A percentile compares a stretch with the other conserved stretches of the same genome.
These are phyloP conservation scores for Lachancea mirantina DNA, from an alignment of 805 yeast species.

Conservation along the genomic window DNA sequence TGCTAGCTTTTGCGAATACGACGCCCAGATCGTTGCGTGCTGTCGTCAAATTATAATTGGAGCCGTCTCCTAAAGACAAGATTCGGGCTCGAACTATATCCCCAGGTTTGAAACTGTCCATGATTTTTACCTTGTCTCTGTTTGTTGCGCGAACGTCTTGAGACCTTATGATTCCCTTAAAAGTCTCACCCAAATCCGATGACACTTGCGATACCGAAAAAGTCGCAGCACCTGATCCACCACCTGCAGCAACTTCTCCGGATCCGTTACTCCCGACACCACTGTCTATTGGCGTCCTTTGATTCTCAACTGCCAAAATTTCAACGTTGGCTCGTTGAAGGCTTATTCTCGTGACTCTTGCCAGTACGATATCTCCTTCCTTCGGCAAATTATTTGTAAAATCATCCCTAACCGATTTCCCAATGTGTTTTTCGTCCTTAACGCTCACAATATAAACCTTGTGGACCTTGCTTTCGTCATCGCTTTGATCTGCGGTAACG, in stretches of 20 bases:
- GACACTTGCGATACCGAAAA: slow-evolving; percentile 41
- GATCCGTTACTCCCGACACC: slow-evolving; percentile 59
- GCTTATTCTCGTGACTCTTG: slow-evolving; percentile 60
- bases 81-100: slow-evolving; percentile 83
- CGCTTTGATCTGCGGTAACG: slow-evolving; percentile 2
- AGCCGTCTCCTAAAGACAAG: slow-evolving; percentile 85
- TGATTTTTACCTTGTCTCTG: slow-evolving; percentile 74
- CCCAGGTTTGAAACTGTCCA: slow-evolving; percentile 80
- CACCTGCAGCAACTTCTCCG: slow-evolving; percentile 38
- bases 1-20: slow-evolving; percentile 66
- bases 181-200: slow-evolving; percentile 77
- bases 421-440: slow-evolving; percentile 3
- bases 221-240: slow-evolving; percentile 48
- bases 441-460: slow-evolving; percentile 12
- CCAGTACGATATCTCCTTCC: slow-evolving; percentile 78
- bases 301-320: slow-evolving; percentile 59
- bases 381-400: slow-evolving; percentile 57
- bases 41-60: slow-evolving; percentile 81
- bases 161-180: slow-evolving; percentile 75
- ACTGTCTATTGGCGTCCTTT: slow-evolving; percentile 49
- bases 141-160: slow-evolving; percentile 91
- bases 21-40: slow-evolving; percentile 92
- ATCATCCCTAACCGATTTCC: slow-evolving; percentile 16
- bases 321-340: slow-evolving; percentile 71
- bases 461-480: slow-evolving; percentile 7